These are phyloP conservation scores for Chytriomyces sp. DNA, from an alignment of 192 early-diverging fungal species.

Conservation along the genomic window DNA sequence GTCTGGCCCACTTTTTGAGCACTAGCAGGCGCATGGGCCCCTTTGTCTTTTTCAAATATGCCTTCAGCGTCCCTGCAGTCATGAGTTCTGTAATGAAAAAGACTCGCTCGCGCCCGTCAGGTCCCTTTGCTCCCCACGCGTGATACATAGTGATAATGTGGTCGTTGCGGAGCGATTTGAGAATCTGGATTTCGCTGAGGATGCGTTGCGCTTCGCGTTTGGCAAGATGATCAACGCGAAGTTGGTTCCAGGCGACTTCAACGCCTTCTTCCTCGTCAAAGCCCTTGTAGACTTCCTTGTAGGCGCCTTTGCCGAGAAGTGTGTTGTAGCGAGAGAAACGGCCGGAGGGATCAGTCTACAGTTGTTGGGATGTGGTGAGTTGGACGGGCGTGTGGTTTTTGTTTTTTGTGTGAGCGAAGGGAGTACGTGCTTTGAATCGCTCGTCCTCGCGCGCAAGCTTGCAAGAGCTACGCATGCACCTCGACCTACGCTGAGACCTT, in stretches of 20 bases:
- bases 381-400: background rate
- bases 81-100: slow-evolving; percentile 90
- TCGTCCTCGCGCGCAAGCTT: no score
- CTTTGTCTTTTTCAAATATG: slow-evolving; percentile 74
- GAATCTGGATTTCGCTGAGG: slow-evolving; percentile 63
- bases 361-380: background rate
- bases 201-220: slow-evolving; percentile 48
- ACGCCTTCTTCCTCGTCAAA: slow-evolving; percentile 87
- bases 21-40: slow-evolving; percentile 71
- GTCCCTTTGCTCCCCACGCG: slow-evolving; percentile 35
- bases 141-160: slow-evolving; percentile 61
- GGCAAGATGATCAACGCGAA: slow-evolving; percentile 55
- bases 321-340: slow-evolving; percentile 63
- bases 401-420: no score
- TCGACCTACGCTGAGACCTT: no score
- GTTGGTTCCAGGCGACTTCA: slow-evolving; percentile 89
- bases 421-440: no score
- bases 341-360: slow-evolving; percentile 62
- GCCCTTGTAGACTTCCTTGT: slow-evolving; percentile 85
- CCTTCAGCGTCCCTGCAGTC: slow-evolving; percentile 82
- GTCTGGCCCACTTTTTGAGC: slow-evolving; percentile 77
- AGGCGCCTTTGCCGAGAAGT: slow-evolving; percentile 80
- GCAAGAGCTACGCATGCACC: no score
- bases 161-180: slow-evolving; percentile 75
- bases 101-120: slow-evolving; percentile 64